Base-by-base conservation (phyloP, 257 asterid genomes). In the Dorcoceras hygrometricum region DNA sequence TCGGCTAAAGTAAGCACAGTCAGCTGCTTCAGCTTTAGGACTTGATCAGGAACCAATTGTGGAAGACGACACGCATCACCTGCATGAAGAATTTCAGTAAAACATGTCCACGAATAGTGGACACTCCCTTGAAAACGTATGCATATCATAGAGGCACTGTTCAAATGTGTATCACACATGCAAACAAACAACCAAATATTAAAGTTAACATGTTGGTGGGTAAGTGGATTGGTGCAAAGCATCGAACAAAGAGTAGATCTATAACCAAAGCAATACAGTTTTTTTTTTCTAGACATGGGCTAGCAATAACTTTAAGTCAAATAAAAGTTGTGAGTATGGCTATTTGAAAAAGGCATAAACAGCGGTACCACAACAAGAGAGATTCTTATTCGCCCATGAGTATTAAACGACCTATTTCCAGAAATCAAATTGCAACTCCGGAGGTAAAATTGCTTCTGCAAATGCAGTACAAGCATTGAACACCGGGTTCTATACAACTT, bases 1-100 rank as follows among this genome's bases (percentile, higher is more conserved):
- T 94, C 97, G 8, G 96, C 93, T 64, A 94, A 78, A 18, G 98
- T 88, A 71, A 94, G 98, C 74, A 94, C 93, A 59, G 95, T 90
- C 65, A 94, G 86, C 81, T 94, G 99, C 88, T 94, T 94, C 83
- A 94, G 76, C 79, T 94, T 94, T 71, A 92, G 97, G 55, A 83
- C 76, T 89, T 92, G 98, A 62, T 83, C 96, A 66, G 96, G 89
- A 55, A 76, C 78, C 86, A 92, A 72, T 39, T 76, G 87, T 14
- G 96, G 96, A 81, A 90, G 94, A 65, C 36, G 76, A 63, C 69
- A 68, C 39, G 91, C 78, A 75, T 60, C 78, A 73, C 80, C 99
- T 94, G 77, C 65, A 79, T 59, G 59, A 53, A 68, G 69, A 20
- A 74, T 18, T 61, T 64, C 26, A 60, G 50, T 36, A 62, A 68